Evolutionary conservation across 352 stramenopile species (phyloP), one percentile per base, ranked within the genome.

Genomic region (Globisporangium perplexum): DNA sequence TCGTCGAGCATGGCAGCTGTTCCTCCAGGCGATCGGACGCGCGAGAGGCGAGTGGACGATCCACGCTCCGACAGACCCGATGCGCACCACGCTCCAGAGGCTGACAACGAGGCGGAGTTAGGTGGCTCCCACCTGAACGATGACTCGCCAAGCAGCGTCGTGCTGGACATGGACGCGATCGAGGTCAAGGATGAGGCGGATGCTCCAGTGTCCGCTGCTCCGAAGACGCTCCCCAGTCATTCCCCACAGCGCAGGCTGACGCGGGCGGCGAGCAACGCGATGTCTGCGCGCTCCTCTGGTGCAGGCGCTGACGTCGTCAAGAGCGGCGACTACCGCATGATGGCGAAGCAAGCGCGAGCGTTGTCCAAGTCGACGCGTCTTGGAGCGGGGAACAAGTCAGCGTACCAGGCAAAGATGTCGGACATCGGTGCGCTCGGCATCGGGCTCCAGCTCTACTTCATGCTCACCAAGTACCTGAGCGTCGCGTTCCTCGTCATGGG

Each of bases 391-490:
- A 86, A 67, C 50, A 92, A 90, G 45, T 79, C 76, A 17, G 69
- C 76, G 1, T 74, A 82, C 20, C 58, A 87, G 23, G 76, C 72
- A 20, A 65, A 73, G 1, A 88, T 92, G 76, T 62, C 52, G 43
- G 78, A 89, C 59, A 93, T 95, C 47, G 82, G 76, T 20, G 72
- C 73, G 24, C 57, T 95, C 31, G 84, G 84, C 17, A 91, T 95
- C 39, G 84, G 82, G 8, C 69, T 95, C 60, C 73, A 88, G 66
- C 67, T 95, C 5, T 95, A 93, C 46, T 95, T 95, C 38, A 80
- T 93, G 66, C 58, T 95, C 30, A 86, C 79, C 42, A 89, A 92
- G 71, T 87, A 90, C 49, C 48, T 89, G 52, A 63, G 64, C 35
- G 62, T 82, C 23, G 61, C 64, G 7, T 90, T 95, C 50, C 47